phyloP scores from a whole-genome alignment of 2,329 filamentous ascomycete genomes.

The Phymatotrichopsis omnivora region DNA sequence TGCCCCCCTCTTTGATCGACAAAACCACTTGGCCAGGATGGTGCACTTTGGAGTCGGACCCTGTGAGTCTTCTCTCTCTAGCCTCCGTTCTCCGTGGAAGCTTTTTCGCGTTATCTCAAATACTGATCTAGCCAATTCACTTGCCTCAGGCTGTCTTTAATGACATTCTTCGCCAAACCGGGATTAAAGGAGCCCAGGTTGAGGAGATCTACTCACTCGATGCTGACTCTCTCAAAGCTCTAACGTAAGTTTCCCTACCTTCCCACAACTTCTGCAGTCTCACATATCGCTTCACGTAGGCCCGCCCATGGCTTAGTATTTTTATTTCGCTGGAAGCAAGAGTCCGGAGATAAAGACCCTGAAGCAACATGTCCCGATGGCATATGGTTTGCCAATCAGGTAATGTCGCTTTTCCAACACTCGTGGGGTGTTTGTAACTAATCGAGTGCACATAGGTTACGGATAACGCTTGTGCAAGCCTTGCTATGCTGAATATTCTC shows the following conservation, averaged over 20 bases:
- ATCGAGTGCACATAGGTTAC: constrained; percentile 49
- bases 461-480: constrained; percentile 79
- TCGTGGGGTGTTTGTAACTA: constrained; percentile 11
- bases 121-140: background rate
- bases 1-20: no score
- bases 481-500: constrained; percentile 84
- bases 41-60: constrained; percentile 30
- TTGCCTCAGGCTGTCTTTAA: constrained; percentile 64
- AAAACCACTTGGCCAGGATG: no score
- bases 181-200: constrained; percentile 61
- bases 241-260: constrained; percentile 45
- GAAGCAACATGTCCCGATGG: constrained; percentile 49
- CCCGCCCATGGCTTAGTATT: constrained; percentile 83
- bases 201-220: constrained; percentile 70
- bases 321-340: constrained; percentile 60
- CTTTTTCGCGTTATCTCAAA: background rate
- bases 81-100: background rate
- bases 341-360: constrained; percentile 43
- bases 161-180: constrained; percentile 67
- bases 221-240: constrained; percentile 48
- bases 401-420: constrained; percentile 33
- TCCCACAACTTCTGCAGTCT: background rate
- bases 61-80: constrained; percentile 17
- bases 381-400: constrained; percentile 93
- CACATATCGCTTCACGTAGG: constrained; percentile 35